Conservation (phyloP, 768 basidiomycete genomes). For the Leucocoprinus sp. region DNA sequence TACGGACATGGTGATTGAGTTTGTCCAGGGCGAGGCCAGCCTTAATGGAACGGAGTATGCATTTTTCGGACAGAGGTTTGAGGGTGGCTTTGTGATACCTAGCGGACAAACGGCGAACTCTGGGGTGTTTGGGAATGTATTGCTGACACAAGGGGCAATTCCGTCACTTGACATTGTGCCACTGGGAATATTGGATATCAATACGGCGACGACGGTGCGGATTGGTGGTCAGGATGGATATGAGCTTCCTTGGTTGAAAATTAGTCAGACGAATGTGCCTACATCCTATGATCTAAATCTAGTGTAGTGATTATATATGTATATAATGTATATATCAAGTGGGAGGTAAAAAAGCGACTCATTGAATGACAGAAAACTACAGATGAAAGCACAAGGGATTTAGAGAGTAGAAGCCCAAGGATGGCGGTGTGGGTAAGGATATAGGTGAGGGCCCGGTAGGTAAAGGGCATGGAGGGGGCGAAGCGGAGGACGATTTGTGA, state of each 20-base stretch:
- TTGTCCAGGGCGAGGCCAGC: slow-evolving; percentile 33
- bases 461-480: slow-evolving; percentile 65
- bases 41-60: slow-evolving; percentile 50
- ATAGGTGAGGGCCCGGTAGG: slow-evolving; percentile 82
- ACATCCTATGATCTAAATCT: not conserved
- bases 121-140: slow-evolving; percentile 46
- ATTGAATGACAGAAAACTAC: slow-evolving; percentile 73
- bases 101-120: slow-evolving; percentile 46
- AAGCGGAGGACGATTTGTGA: slow-evolving; percentile 82
- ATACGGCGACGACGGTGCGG: slow-evolving; percentile 31
- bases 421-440: slow-evolving; percentile 21
- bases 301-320: not conserved
- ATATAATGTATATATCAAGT: too few species aligned
- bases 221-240: slow-evolving; percentile 46
- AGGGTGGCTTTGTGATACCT: slow-evolving; percentile 41
- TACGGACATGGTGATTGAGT: slow-evolving; percentile 37
- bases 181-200: slow-evolving; percentile 43
- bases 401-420: slow-evolving; percentile 28
- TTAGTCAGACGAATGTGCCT: slow-evolving; percentile 44
- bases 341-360: slow-evolving; percentile 86
- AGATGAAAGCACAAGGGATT: slow-evolving; percentile 71
- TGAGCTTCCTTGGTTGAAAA: slow-evolving; percentile 56
- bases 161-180: slow-evolving; percentile 49
- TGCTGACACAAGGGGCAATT: slow-evolving; percentile 41
- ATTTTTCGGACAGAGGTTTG: slow-evolving; percentile 52